Percentiles rank a stretch among this genome's conserved stretches.
phyloP scores from a whole-genome alignment of 164 flowering plant genomes.

The Nymphaea thermarum region DNA sequence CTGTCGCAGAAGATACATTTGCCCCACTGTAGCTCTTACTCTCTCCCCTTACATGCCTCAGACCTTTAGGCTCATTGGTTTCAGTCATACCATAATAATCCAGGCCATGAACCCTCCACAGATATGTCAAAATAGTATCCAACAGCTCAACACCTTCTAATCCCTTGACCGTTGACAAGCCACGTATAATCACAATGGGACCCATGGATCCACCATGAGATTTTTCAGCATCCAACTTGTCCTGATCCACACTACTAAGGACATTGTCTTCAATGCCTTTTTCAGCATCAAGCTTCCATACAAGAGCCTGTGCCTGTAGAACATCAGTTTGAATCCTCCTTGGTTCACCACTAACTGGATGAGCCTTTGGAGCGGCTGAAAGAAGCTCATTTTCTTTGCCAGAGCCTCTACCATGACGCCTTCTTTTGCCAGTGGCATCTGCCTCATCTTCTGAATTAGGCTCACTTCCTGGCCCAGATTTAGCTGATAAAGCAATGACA shows the following conservation, averaged over 20 bases:
- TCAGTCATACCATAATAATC: slow-evolving; percentile 94
- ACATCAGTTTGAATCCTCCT: slow-evolving; percentile 65
- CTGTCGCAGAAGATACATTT: slow-evolving; percentile 29
- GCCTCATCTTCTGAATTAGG: slow-evolving; percentile 79
- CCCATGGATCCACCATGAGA: slow-evolving; percentile 69
- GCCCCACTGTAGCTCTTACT: slow-evolving; percentile 42
- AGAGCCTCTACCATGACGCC: slow-evolving; percentile 52
- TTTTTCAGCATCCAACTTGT: slow-evolving; percentile 51
- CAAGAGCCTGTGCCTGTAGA: slow-evolving; percentile 74
- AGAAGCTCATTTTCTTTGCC: slow-evolving; percentile 52
- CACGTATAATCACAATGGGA: slow-evolving; percentile 73
- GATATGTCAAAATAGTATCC: slow-evolving; percentile 81
- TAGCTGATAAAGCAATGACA: slow-evolving; percentile 36
- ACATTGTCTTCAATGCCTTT: slow-evolving; percentile 82
- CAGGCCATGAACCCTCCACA: slow-evolving; percentile 92
- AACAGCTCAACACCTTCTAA: slow-evolving; percentile 88
- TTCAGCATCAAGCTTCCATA: slow-evolving; percentile 78
- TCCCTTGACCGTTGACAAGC: slow-evolving; percentile 81
- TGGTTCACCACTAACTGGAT: slow-evolving; percentile 66
- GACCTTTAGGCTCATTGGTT: slow-evolving; percentile 74
- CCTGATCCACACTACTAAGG: slow-evolving; percentile 42
- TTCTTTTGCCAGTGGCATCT: slow-evolving; percentile 61
- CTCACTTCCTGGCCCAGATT: slow-evolving; percentile 62
- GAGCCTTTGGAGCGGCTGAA: slow-evolving; percentile 86
- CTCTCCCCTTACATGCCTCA: slow-evolving; percentile 82